Base-by-base conservation (phyloP, 306 rosid genomes). In the Castanea mollissima region DNA sequence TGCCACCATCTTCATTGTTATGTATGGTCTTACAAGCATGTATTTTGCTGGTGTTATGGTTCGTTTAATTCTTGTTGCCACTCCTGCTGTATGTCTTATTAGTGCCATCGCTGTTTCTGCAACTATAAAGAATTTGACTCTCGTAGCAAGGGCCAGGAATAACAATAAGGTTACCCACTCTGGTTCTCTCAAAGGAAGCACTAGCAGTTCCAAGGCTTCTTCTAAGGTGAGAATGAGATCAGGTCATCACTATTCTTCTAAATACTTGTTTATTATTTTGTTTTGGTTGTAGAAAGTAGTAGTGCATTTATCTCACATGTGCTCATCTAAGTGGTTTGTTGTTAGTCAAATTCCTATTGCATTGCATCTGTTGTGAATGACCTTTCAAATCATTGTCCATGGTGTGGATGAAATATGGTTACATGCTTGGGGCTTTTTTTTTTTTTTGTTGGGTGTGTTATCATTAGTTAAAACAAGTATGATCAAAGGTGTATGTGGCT, bases 11-110 rank as follows among this genome's bases (percentile, higher is more conserved):
- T 96, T 96, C 82, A 85, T 96, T 11, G 96, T 96, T 79, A 88
- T 96, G 97, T 96, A 96, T 86, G 99, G 99, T 59, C 98, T 96
- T 65, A 96, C 99, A 35, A 95, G 99, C 94, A 95, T 95, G 99
- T 95, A 95, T 74, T 95, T 95, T 59, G 99, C 99, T 23, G 99
- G 99, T 73, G 99, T 95, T 77, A 95, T 95, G 98, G 99, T 95
- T 82, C 95, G 98, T 44, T 85, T 95, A 46, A 95, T 95, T 87
- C 99, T 95, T 83, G 99, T 95, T 70, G 98, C 99, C 71, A 93
- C 98, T 32, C 99, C 99, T 54, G 99, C 99, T 14, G 89, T 93
- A 55, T 95, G 99, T 85, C 96, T 95, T 75, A 90, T 95, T 73
- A 95, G 99, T 90, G 97, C 98, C 67, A 95, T 95, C 74, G 98